These are phyloP conservation scores for Chytridium lagenaria DNA, from an alignment of 371 early-diverging fungal species.

Conservation along the genomic window DNA sequence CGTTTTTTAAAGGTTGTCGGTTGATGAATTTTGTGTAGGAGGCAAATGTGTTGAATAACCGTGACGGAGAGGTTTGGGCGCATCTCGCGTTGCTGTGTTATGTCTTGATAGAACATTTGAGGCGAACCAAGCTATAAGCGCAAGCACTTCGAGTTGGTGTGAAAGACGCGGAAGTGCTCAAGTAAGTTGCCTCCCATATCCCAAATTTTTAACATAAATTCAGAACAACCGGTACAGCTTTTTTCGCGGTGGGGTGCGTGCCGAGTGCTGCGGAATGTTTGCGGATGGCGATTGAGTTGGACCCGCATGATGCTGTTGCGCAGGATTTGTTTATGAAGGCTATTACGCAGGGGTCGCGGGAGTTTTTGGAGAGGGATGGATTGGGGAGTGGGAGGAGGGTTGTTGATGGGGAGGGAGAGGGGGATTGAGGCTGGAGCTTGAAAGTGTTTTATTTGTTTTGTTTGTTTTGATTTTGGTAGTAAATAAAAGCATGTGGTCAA, in stretches of 20 bases:
- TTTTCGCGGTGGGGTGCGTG: slow-evolving; percentile 30
- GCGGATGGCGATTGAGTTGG: slow-evolving; percentile 47
- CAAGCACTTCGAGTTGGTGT: slow-evolving; percentile 55
- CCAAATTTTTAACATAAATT: neutral
- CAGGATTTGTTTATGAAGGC: slow-evolving; percentile 40
- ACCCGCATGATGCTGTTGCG: slow-evolving; percentile 39
- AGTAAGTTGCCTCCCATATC: slow-evolving; percentile 31
- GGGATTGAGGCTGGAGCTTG: neutral
- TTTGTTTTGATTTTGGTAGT: too few relatives aligned
- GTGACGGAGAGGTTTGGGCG: slow-evolving; percentile 60
- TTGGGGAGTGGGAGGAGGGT: neutral
- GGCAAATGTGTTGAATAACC: slow-evolving; percentile 60
- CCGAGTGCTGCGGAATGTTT: slow-evolving; percentile 51
- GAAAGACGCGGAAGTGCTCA: slow-evolving; percentile 43
- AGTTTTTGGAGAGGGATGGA: slow-evolving; percentile 15
- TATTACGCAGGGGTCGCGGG: slow-evolving; percentile 22
- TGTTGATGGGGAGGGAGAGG: neutral
- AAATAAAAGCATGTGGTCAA: too few relatives aligned
- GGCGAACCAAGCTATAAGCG: slow-evolving; percentile 52
- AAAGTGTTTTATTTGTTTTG: too few relatives aligned
- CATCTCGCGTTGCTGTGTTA: slow-evolving; percentile 53
- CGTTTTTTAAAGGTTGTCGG: neutral
- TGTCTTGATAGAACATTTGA: slow-evolving; percentile 50
- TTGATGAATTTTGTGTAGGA: slow-evolving; percentile 43
- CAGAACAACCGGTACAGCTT: slow-evolving; percentile 43